phyloP scores from a whole-genome alignment of 2,329 filamentous ascomycete genomes.

The Acrocalymma vagum region DNA sequence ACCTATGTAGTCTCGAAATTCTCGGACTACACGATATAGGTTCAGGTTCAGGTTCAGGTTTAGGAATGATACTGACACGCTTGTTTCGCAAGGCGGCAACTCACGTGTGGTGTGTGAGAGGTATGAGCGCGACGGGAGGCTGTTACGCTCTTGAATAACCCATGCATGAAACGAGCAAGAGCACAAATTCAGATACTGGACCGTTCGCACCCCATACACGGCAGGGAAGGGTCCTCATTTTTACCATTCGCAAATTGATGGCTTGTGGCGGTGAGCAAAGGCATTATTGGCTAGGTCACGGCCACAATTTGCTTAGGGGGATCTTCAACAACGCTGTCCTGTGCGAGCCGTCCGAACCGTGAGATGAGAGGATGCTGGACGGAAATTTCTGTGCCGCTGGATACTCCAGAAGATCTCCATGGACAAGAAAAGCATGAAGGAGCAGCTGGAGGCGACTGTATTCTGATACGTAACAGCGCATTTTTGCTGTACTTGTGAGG shows the following conservation, averaged over 20 bases:
- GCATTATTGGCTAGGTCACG: slow-evolving; percentile 23
- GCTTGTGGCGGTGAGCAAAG: slow-evolving; percentile 24
- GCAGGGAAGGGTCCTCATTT: too few species aligned
- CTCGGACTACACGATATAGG: too few species aligned
- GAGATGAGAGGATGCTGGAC: slow-evolving; percentile 9
- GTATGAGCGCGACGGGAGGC: neutral
- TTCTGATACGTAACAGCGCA: slow-evolving; percentile 29
- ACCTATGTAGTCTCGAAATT: neutral
- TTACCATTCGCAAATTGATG: slow-evolving; percentile 9
- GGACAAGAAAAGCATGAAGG: too few species aligned
- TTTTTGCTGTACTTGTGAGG: slow-evolving; percentile 12
- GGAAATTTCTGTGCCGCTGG: slow-evolving; percentile 5
- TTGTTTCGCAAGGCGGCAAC: neutral
- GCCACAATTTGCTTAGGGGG: slow-evolving; percentile 14
- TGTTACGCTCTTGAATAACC: slow-evolving; percentile 14
- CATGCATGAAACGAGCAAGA: slow-evolving; percentile 5
- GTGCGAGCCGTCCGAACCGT: slow-evolving; percentile 14
- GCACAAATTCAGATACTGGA: slow-evolving; percentile 8
- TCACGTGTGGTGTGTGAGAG: slow-evolving; percentile 6
- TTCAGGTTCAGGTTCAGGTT: too few species aligned
- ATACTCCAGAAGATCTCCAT: neutral
- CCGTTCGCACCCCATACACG: slow-evolving; percentile 10
- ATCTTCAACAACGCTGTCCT: slow-evolving; percentile 23
- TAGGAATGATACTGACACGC: too few species aligned
- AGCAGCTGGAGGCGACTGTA: slow-evolving; percentile 33